Conservation (phyloP, 176 grass and related monocot species). For the Oryza meyeriana region DNA sequence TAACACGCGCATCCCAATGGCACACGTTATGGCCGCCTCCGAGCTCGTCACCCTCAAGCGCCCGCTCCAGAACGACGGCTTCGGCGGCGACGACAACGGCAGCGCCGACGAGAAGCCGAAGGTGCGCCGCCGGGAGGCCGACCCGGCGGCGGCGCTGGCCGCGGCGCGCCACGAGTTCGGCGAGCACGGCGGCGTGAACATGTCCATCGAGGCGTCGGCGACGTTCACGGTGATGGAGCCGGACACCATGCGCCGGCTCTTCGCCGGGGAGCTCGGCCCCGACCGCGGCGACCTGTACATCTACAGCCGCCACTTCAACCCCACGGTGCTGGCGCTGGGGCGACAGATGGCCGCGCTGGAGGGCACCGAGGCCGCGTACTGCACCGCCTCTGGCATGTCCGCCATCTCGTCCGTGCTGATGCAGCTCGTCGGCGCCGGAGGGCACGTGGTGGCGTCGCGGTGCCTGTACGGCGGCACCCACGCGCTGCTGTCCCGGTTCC, state of each 20-base stretch:
- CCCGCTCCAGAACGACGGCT: conserved; percentile 25
- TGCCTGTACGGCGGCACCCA: conserved; percentile 98
- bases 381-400: conserved; percentile 94
- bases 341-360: conserved; percentile 96
- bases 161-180: conserved; percentile 88
- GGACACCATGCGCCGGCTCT: conserved; percentile 82
- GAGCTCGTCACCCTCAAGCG: conserved; percentile 42
- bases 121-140: conserved; percentile 36
- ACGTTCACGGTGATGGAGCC: conserved; percentile 99
- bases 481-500: conserved; percentile 80
- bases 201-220: conserved; percentile 99
- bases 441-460: conserved; percentile 80
- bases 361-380: conserved; percentile 95
- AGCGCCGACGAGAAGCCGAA: conserved; percentile 19
- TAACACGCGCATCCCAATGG: conserved; percentile 24
- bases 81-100: conserved; percentile 26
- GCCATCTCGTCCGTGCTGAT: conserved; percentile 80
- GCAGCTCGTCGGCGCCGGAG: conserved; percentile 77
- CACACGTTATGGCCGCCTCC: conserved; percentile 35
- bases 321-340: conserved; percentile 86
- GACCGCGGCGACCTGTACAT: conserved; percentile 91
- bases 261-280: conserved; percentile 81
- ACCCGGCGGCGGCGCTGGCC: conserved; percentile 79
- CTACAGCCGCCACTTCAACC: conserved; percentile 95
- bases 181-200: conserved; percentile 97